Percentiles rank a stretch among this genome's conserved stretches.
phyloP scores from a whole-genome alignment of 2,329 filamentous ascomycete species.

The Acrocalymma vagum region DNA sequence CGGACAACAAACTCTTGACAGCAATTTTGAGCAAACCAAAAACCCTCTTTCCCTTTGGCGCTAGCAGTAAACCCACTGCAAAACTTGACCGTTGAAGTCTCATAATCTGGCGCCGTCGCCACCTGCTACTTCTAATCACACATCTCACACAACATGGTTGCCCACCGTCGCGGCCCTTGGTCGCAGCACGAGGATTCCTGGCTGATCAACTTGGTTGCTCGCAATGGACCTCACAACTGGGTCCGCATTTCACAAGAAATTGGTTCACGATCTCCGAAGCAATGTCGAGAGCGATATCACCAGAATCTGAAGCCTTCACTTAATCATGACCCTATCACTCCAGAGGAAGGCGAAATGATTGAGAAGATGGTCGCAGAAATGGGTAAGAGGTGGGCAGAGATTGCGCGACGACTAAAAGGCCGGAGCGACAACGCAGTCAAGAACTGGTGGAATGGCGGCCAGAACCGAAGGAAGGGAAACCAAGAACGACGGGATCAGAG shows the following conservation, averaged over 20 bases:
- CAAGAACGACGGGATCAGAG: slow-evolving; percentile 41
- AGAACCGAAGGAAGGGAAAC: slow-evolving; percentile 74
- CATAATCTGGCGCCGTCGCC: too few relatives aligned
- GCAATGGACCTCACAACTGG: slow-evolving; percentile 85
- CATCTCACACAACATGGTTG: slow-evolving; percentile 52
- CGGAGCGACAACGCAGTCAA: slow-evolving; percentile 96
- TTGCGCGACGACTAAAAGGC: slow-evolving; percentile 80
- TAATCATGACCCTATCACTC: slow-evolving; percentile 77
- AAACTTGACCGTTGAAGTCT: too few relatives aligned
- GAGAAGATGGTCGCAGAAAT: slow-evolving; percentile 78
- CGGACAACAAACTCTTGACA: too few relatives aligned
- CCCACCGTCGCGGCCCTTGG: slow-evolving; percentile 83
- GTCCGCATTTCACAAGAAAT: slow-evolving; percentile 82
- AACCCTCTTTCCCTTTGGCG: too few relatives aligned
- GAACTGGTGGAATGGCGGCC: slow-evolving; percentile 97
- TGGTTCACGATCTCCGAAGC: slow-evolving; percentile 83
- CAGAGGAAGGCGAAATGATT: slow-evolving; percentile 79
- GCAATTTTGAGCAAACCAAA: too few relatives aligned
- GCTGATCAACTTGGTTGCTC: slow-evolving; percentile 74
- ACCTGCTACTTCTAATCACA: too few relatives aligned
- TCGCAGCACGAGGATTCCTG: slow-evolving; percentile 77
- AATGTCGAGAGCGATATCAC: slow-evolving; percentile 93
- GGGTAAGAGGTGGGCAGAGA: slow-evolving; percentile 93
- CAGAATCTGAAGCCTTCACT: slow-evolving; percentile 91
- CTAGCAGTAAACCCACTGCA: too few relatives aligned